Evolutionary conservation across 2,329 filamentous ascomycete species (phyloP).

Genomic region (Basipetospora chlamydospora): DNA sequence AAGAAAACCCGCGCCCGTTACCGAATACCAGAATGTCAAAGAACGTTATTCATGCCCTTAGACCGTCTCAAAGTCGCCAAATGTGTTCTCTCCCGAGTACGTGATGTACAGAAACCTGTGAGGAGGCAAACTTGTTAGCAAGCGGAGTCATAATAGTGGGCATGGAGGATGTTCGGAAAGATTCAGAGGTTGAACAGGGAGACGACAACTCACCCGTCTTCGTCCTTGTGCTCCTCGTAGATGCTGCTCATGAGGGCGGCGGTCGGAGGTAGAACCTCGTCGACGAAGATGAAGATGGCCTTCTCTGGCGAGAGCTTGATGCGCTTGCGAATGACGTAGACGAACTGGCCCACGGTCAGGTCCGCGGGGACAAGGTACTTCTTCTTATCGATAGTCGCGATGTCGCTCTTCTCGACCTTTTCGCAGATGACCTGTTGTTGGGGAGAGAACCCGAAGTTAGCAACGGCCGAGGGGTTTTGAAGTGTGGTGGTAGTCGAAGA

Average conservation of each 20-base stretch:
- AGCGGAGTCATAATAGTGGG: neutral
- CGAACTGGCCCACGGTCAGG: slow-evolving; percentile 96
- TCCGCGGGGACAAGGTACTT: slow-evolving; percentile 98
- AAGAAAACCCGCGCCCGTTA: too few relatives aligned
- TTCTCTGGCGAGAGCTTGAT: slow-evolving; percentile 99
- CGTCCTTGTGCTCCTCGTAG: slow-evolving; percentile 96
- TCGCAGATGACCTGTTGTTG: slow-evolving; percentile 81
- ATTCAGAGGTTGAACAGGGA: neutral
- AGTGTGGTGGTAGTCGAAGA: neutral
- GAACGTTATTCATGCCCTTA: too few relatives aligned
- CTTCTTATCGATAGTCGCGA: slow-evolving; percentile 99
- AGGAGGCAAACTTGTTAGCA: slow-evolving; percentile 10
- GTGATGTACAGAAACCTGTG: slow-evolving; percentile 92
- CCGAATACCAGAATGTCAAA: too few relatives aligned
- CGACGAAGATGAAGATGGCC: slow-evolving; percentile 99
- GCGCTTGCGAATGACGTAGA: slow-evolving; percentile 99
- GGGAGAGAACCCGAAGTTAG: neutral
- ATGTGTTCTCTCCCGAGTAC: slow-evolving; percentile 98
- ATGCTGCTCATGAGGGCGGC: slow-evolving; percentile 98
- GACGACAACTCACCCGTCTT: slow-evolving; percentile 42
- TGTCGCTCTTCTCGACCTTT: slow-evolving; percentile 98
- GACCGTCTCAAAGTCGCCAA: slow-evolving; percentile 43
- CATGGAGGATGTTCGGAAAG: neutral
- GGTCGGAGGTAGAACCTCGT: slow-evolving; percentile 91
- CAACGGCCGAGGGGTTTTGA: neutral